Base-by-base conservation (phyloP, 2,329 filamentous ascomycete species). In the Pseudovirgaria hyperparasitica region DNA sequence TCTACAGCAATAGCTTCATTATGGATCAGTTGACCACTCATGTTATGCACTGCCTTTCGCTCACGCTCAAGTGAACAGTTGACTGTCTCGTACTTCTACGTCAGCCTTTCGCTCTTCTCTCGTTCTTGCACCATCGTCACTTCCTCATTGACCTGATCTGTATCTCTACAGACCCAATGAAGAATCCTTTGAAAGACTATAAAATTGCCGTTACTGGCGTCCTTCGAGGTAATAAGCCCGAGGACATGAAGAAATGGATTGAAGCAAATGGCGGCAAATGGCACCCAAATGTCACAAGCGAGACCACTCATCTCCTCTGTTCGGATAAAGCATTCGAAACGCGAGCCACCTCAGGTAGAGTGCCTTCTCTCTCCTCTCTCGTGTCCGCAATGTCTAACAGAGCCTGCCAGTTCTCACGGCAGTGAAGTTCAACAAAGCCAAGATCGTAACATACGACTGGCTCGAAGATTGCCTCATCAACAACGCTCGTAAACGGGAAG, bases 241-340 rank as follows among this genome's bases (percentile, higher is more conserved):
- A 67, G 1, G 67, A 79, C 22, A 63, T 90, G 19, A 62, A 62
- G 19, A 57, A 59, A 20, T 92, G 82, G 81, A 63, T 82, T 7
- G 56, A 58, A 4, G 45, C 59, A 4, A 70, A 78, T 31, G 72
- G 70, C 5, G 84, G 79, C 2, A 49, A 31, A 2, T 77, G 73
- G 44, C 53, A 57, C 0, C 46, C 57, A 1, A 54, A 60, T 1
- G 52, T 82, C 11, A 60, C 60, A 15, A 46, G 60, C 0, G 41
- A 57, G 0, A 70, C 77, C 7, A 92, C 84, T 0, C 84, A 92
- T 51, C 56, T 93, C 0, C 63, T 93, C 13, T 70, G 72, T 28
- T 72, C 70, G 0, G 58, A 66, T n/a, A 26, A 63, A 72, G 18
- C 67, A 75, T 10, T 85, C 72, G 50, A 63, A 66, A 34, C 51